Evolutionary conservation across 2,329 filamentous ascomycete species (phyloP).

Genomic region (Phyllosticta capitalensis): DNA sequence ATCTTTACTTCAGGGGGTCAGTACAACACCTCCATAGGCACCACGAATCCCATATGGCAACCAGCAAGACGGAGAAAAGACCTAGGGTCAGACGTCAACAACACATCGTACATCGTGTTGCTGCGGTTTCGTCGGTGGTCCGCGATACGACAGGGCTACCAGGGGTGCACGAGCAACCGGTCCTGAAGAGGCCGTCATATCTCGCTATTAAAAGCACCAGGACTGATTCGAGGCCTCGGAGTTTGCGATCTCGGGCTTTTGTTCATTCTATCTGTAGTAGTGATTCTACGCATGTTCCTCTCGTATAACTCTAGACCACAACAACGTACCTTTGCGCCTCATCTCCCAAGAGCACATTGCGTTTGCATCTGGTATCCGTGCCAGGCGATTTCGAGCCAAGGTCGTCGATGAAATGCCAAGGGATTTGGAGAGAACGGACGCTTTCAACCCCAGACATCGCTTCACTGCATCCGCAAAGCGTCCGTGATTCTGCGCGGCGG

Average conservation of each 20-base stretch:
- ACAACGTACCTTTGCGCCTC: background rate
- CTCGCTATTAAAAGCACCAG: background rate
- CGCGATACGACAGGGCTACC: background rate
- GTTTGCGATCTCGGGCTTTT: background rate
- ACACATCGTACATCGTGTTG: background rate
- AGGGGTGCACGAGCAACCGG: background rate
- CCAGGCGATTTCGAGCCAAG: background rate
- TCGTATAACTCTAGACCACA: background rate
- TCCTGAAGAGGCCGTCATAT: background rate
- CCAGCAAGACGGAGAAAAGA: background rate
- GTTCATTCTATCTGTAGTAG: background rate
- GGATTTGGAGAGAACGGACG: background rate
- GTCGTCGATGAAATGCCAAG: background rate
- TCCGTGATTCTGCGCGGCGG: background rate
- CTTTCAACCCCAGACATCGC: background rate
- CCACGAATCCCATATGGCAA: background rate
- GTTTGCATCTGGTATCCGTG: background rate
- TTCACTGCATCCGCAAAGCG: background rate
- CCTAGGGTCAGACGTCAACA: background rate
- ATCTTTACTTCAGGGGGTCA: background rate
- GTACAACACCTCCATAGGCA: background rate
- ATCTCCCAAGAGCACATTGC: too few species aligned
- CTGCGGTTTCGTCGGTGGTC: background rate
- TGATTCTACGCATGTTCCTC: background rate
- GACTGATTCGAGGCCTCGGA: background rate